These are phyloP conservation scores for Ascodesmis nigricans DNA, from an alignment of 495 filamentous ascomycete species.

Conservation along the genomic window DNA sequence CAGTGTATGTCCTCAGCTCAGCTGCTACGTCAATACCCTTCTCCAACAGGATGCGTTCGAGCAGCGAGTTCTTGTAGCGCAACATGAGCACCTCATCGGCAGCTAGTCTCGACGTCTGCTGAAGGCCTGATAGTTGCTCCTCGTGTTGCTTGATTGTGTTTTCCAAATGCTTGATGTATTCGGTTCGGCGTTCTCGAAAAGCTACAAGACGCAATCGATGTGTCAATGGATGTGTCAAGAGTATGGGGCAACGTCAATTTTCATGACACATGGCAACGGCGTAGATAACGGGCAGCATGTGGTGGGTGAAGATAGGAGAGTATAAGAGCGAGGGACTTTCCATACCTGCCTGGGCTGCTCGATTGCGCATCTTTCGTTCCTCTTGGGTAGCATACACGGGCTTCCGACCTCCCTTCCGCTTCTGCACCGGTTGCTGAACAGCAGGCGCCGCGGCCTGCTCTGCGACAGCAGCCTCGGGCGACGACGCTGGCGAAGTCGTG, in stretches of 20 bases:
- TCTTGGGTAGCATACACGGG: constrained; percentile 97
- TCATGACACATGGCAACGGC: constrained; percentile 21
- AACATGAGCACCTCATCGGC: constrained; percentile 97
- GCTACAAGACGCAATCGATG: constrained; percentile 26
- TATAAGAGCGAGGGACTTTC: constrained; percentile 6
- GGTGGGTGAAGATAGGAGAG: constrained; percentile 5
- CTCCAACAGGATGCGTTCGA: constrained; percentile 85
- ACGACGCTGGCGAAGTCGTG: constrained; percentile 16
- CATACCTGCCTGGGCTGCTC: constrained; percentile 71
- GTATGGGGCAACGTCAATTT: constrained; percentile 8
- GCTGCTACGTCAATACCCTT: constrained; percentile 98
- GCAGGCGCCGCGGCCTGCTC: constrained; percentile 20
- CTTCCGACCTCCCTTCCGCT: constrained; percentile 92
- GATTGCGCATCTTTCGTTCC: constrained; percentile 91
- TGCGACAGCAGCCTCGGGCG: constrained; percentile 18
- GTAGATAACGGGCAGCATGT: constrained; percentile 12
- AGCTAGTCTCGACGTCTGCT: constrained; percentile 81
- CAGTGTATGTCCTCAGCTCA: constrained; percentile 50
- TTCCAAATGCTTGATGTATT: constrained; percentile 98
- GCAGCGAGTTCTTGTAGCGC: constrained; percentile 89
- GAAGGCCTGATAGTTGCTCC: constrained; percentile 69
- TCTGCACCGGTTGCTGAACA: constrained; percentile 30
- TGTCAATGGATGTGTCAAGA: constrained; percentile 21
- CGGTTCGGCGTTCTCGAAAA: constrained; percentile 85
- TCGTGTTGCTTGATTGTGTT: constrained; percentile 95